Base-by-base conservation (phyloP, 169 alveolate species). In the Plasmodium yoelii region DNA sequence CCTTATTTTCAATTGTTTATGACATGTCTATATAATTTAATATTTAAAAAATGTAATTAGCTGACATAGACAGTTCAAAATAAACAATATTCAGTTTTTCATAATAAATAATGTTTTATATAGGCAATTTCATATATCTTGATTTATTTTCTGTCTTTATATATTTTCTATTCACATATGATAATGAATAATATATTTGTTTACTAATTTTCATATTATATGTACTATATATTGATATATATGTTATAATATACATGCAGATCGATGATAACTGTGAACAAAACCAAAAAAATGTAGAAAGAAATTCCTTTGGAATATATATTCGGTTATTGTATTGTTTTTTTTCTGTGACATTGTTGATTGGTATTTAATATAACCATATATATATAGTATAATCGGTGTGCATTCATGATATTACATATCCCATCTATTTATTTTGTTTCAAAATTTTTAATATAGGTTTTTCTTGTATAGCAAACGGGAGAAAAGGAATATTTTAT, bases 271-370 rank as follows among this genome's bases (percentile, higher is more conserved):
- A 42, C 47, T 55, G 56, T 53, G 90, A 65, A 13, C 60, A 55
- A 24, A 7, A 71, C 13, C 18, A 22, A 82, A 44, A 55, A 67
- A 53, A 55, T 39, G 63, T 68, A 82, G 55, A 82, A 59, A 55
- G 39, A 4, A 19, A 53, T 53, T 67, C 71, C 47, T 70, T 82
- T 65, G 51, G 57, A 28, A 57, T 47, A 15, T 51, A 6, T 82
- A 39, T 56, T 18, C 90, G 90, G 13, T 28, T 65, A 61, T 7
- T 82, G 73, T 82, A 82, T 47, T 82, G 84, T 28, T 67, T 67
- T 55, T 67, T 10, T 47, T 82, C 77, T 19, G 49, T 82, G 44
- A 7, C 61, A 42, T 22, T 65, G 28, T 55, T 82, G 46, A 34
- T 67, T 5, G 84, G 90, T 82, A 67, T 39, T 59, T n/a, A 63